Evolutionary conservation across 306 rosid genomes (phyloP), one percentile per base, ranked within the genome.

Genomic region (Sindora glabra): DNA sequence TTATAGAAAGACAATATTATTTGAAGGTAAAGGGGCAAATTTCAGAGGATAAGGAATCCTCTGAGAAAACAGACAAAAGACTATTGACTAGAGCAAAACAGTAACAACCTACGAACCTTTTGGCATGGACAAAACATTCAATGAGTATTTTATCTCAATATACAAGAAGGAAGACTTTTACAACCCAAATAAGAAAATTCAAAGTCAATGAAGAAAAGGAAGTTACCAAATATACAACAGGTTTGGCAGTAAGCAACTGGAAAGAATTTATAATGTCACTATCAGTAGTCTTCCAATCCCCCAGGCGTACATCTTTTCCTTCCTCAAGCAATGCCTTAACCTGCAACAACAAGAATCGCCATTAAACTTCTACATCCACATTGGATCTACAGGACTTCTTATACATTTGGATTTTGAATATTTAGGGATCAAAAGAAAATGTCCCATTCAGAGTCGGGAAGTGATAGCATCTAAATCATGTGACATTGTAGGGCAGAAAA

Each of bases 281-380:
- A 32, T 92, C 99, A 57, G 99, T 95, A 76, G 95, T 79, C 68
- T 92, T 89, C 99, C 99, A 92, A 6, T 92, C 99, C 73, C 95
- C 96, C 13, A 92, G 79, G 18, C 99, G 99, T 15, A 92, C 57
- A 82, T 92, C 96, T 78, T 92, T 89, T 69, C 89, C 99, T 24
- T 86, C 96, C 76, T 63, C 76, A 25, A 92, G 81, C 51, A 54
- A 61, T 49, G 89, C 84, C 78, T 84, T 89, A 69, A 92, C 86
- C 99, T 92, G 80, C 64, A 74, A 64, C 48, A 64, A n/a, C 17
- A 40, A 74, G 13, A 67, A 59, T 32, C 8, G 2, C 17, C 59
- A 72, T 50, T 50, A 48, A 36, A 10, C 9, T 36, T 36, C 41
- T 36, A 1, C 9, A 8, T 3, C 10, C 8, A 36, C 11, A n/a